Evolutionary conservation across 192 early-diverging fungal species (phyloP), one percentile per base, ranked within the genome.

Genomic region (Linderina pennispora): DNA sequence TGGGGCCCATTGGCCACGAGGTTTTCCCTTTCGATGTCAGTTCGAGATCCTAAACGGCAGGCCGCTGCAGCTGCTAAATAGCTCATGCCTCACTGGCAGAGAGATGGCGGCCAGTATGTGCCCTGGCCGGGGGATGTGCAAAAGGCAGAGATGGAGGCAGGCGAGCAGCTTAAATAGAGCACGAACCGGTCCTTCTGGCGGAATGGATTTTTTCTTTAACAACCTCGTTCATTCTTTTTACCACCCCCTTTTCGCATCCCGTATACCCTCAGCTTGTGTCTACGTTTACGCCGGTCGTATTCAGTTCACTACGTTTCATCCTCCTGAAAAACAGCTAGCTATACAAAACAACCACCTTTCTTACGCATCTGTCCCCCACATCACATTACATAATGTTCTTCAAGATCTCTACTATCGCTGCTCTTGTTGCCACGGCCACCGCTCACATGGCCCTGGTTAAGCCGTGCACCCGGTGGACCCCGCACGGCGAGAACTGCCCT

Each of bases 401-500:
- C 38, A 40, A 40, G 38, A 40, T 40, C n/a, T 40, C 38, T 8
- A 8, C 38, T 14, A 40, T 40, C 38, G 16, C 38, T 40, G 38
- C 38, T 22, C 38, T 40, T 14, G 21, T 40, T 22, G 21, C 38
- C 21, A 22, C 38, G 6, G 45, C 21, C 14, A 40, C 23, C 4
- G 48, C 48, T 19, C 48, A 50, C 25, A 50, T 50, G 48, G 48
- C 36, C 36, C 23, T 50, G 36, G 20, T 16, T 15, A 15, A 25
- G n/a, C 48, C 48, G 2, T 50, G 48, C 23, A 24, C 48, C 17
- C 48, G 48, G 26, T 50, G 22, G 21, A 25, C 37, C 36, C 8
- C 36, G 5, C n/a, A 39, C 48, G 28, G 28, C 28, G 28, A 31
- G 28, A 31, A 31, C 28, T 72, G 76, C 48, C 67, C 64, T 0